phyloP scores from a whole-genome alignment of 108 stramenopile species.

The Nannochloropsis granulata region DNA sequence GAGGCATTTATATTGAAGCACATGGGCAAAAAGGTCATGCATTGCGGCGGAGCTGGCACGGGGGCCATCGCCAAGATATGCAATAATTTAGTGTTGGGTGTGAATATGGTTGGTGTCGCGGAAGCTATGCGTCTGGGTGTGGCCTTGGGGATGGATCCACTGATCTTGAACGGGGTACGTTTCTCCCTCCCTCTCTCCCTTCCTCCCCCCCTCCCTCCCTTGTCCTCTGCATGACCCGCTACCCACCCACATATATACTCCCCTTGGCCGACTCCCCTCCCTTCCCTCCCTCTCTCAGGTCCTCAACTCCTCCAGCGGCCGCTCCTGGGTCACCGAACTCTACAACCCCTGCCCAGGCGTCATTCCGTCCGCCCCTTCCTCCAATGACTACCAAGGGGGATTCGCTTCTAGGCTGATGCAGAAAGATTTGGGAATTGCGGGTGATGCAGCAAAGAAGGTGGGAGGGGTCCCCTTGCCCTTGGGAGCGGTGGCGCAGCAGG shows the following conservation, averaged over 20 bases:
- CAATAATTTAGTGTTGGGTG: slow-evolving; percentile 71
- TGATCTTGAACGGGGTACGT: slow-evolving; percentile 23
- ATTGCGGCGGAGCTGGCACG: slow-evolving; percentile 58
- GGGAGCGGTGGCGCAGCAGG: background rate
- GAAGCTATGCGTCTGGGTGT: slow-evolving; percentile 79
- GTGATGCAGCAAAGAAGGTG: background rate
- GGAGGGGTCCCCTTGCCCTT: background rate
- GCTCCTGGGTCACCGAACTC: slow-evolving; percentile 65
- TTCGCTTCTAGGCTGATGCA: slow-evolving; percentile 1
- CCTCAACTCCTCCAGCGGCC: slow-evolving; percentile 70
- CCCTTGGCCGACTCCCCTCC: too few species aligned
- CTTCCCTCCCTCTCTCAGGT: slow-evolving; percentile 12
- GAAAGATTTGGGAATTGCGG: slow-evolving; percentile 4
- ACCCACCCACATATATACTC: too few species aligned
- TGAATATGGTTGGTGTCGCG: slow-evolving; percentile 68
- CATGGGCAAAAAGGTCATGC: slow-evolving; percentile 64
- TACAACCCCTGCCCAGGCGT: slow-evolving; percentile 74
- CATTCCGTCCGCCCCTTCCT: slow-evolving; percentile 37
- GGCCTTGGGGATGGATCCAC: slow-evolving; percentile 58
- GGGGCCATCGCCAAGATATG: slow-evolving; percentile 71
- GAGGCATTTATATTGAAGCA: slow-evolving; percentile 37
- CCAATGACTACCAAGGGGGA: background rate
- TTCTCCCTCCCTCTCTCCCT: slow-evolving; percentile 4
- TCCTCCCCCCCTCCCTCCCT: too few species aligned
- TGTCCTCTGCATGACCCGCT: too few species aligned